phyloP scores from a whole-genome alignment of 2,329 filamentous ascomycete species.

The Ophiocordyceps sinensis region DNA sequence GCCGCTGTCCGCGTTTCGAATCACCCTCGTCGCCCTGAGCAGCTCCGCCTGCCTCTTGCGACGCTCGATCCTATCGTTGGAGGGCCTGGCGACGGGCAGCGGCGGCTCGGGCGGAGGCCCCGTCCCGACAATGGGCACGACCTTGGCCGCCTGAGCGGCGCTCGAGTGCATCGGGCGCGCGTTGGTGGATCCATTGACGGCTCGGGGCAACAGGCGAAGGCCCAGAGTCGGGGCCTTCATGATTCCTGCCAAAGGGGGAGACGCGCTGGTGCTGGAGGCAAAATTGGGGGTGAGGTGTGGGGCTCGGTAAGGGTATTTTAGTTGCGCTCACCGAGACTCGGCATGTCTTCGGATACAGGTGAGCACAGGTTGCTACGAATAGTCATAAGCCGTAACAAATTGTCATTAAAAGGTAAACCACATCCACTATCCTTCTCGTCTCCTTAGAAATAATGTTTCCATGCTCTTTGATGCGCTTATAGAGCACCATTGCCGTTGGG shows the following conservation, averaged over 20 bases:
- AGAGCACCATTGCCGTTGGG: neutral
- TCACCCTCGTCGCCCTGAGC: slow-evolving; percentile 34
- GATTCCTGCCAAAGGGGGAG: slow-evolving; percentile 1
- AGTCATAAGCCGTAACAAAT: too few species aligned
- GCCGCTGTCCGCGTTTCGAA: slow-evolving; percentile 21
- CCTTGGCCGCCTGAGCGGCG: slow-evolving; percentile 25
- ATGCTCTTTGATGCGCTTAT: neutral
- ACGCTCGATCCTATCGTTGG: slow-evolving; percentile 31
- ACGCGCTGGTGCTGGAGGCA: neutral
- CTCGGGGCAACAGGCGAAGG: slow-evolving; percentile 19
- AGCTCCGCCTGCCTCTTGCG: slow-evolving; percentile 40
- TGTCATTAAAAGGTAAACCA: too few species aligned
- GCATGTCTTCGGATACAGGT: neutral
- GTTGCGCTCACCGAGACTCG: neutral
- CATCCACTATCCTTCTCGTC: too few species aligned
- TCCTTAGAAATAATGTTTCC: too few species aligned
- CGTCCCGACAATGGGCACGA: slow-evolving; percentile 37
- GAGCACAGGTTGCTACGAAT: slow-evolving; percentile 4
- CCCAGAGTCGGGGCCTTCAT: slow-evolving; percentile 28
- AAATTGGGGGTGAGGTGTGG: slow-evolving; percentile 3
- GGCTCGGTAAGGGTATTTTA: too few species aligned
- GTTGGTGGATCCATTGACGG: slow-evolving; percentile 5
- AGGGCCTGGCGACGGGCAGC: slow-evolving; percentile 24
- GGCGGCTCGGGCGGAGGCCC: slow-evolving; percentile 47
- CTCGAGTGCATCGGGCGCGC: slow-evolving; percentile 18